Conservation (phyloP, 2,329 filamentous ascomycete genomes). For the Microdochium paspali region DNA sequence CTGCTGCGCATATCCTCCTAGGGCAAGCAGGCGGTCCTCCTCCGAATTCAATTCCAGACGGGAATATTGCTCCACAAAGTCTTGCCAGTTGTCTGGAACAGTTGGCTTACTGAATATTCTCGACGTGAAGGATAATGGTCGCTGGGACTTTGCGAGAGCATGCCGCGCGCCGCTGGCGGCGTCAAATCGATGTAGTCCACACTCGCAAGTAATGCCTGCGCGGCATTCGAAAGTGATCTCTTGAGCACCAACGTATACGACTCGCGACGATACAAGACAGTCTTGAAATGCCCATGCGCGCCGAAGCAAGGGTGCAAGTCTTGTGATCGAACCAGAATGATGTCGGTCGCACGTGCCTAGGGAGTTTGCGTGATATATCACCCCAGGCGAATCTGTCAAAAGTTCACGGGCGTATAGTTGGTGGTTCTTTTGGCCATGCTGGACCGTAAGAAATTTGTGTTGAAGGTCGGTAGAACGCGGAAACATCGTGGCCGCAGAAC, state of each 20-base stretch:
- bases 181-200: background rate
- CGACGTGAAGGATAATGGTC: background rate
- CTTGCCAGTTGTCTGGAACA: background rate
- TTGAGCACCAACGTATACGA: conserved; percentile 3
- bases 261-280: conserved; percentile 3
- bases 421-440: conserved; percentile 2
- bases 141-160: background rate
- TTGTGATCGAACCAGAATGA: background rate
- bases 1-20: conserved; percentile 5
- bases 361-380: conserved; percentile 1
- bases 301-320: background rate
- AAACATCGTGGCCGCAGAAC: background rate
- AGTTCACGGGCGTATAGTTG: background rate
- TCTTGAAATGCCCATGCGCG: conserved; percentile 7
- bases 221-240: conserved; percentile 6
- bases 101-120: background rate
- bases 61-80: conserved; percentile 5
- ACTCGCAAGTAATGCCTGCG: conserved; percentile 2
- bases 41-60: conserved; percentile 2
- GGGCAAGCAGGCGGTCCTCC: conserved; percentile 4
- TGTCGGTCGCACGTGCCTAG: too few relatives aligned
- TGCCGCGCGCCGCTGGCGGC: background rate
- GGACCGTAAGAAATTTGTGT: background rate
- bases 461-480: background rate
- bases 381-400: background rate